phyloP scores from a whole-genome alignment of 176 grass and related monocot genomes.

The Phoenix dactylifera region DNA sequence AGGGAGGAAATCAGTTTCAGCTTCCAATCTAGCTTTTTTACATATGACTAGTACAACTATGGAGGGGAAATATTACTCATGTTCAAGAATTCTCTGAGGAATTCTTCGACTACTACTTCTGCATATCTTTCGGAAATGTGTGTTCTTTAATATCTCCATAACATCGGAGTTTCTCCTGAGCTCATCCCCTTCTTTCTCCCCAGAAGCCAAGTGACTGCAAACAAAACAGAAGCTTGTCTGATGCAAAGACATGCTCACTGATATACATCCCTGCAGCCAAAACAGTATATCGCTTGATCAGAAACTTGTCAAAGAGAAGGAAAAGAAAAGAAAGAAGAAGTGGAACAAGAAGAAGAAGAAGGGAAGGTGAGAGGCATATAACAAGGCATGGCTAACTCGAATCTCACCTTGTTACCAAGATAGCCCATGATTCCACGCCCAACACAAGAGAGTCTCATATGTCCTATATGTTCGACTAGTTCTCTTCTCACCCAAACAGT shows the following conservation, averaged over 20 bases:
- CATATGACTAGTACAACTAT: not conserved
- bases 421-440: slow-evolving; percentile 84
- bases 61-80: slow-evolving; percentile 43
- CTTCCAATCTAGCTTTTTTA: slow-evolving; percentile 5
- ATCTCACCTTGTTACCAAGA: slow-evolving; percentile 81
- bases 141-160: slow-evolving; percentile 74
- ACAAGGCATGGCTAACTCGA: not conserved
- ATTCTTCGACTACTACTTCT: slow-evolving; percentile 44
- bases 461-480: slow-evolving; percentile 54
- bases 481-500: slow-evolving; percentile 67
- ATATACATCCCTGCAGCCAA: slow-evolving; percentile 63
- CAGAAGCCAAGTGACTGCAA: slow-evolving; percentile 90
- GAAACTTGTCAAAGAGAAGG: not conserved
- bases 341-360: no score
- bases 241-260: slow-evolving; percentile 86
- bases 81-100: slow-evolving; percentile 68
- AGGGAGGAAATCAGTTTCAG: no score
- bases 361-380: not conserved
- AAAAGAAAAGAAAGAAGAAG: not conserved
- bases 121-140: slow-evolving; percentile 56
- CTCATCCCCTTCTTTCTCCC: slow-evolving; percentile 96
- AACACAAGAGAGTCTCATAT: slow-evolving; percentile 66
- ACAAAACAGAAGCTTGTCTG: slow-evolving; percentile 80
- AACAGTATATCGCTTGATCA: not conserved
- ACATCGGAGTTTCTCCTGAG: slow-evolving; percentile 72